Base-by-base conservation (phyloP, 768 basidiomycete genomes). In the Amylocystis lapponica region DNA sequence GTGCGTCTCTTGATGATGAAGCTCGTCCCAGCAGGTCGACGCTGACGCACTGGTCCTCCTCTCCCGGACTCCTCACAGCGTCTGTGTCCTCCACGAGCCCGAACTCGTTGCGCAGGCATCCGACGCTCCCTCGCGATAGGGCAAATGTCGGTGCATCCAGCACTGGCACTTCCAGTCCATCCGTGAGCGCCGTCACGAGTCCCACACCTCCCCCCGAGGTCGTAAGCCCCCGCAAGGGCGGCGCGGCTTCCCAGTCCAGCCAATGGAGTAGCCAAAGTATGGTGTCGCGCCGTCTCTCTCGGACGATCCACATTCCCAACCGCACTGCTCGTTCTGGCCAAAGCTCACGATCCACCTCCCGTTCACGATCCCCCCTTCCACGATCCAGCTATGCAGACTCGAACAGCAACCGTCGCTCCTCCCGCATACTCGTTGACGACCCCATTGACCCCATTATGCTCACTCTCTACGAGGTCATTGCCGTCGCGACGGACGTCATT, bases 271-370 rank as follows among this genome's bases (percentile, higher is more conserved):
- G 70, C 29, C 77, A 76, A 49, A 58, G 54, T 20, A 42, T 61
- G 22, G 57, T 83, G 45, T 86, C 85, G 41, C 86, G 87, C 51
- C 78, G 89, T n/a, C 72, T 92, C 46, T 92, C 88, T 20, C 83
- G 88, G 49, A 79, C 83, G 3, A 85, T 90, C 45, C 87, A 90
- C 56, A 86, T 89, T 41, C 77, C 81, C 40, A 64, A 72, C 30
- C 77, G 78, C 21, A 73, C 81, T 16, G 68, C 78, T 37, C 80
- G 69, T 41, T 91, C 90, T 42, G 81, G 78, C 23, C 81, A 85
- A 51, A 88, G 84, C 58, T 98, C 95, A 17, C 86, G 95, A 26
- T 96, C 93, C 8, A 92, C 87, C 16, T 97, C 95, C 42, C 83
- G 94, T 35, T 98, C 95, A 5, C 79, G 93, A 31, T 97, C 96